Evolutionary conservation across 2,329 filamentous ascomycete species (phyloP).

Genomic region (Aspergillus pseudoglaucus): DNA sequence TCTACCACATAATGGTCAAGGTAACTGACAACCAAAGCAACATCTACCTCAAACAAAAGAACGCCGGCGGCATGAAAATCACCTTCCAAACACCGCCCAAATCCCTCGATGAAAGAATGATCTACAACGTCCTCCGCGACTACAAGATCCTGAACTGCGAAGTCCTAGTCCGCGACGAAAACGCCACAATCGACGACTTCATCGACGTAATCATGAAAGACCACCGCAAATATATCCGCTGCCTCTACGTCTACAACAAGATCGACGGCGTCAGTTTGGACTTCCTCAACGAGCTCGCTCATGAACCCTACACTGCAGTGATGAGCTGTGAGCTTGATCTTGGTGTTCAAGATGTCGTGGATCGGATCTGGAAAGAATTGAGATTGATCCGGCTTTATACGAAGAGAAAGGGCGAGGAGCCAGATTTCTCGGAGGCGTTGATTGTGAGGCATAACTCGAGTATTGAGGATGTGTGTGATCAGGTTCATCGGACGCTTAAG

Average conservation of each 20-base stretch:
- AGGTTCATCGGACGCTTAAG: constrained; percentile 88
- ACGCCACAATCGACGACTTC: constrained; percentile 91
- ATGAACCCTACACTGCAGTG: constrained; percentile 88
- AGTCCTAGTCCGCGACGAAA: constrained; percentile 88
- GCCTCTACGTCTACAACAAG: constrained; percentile 99
- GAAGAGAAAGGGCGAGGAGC: constrained; percentile 86
- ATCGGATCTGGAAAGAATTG: constrained; percentile 90
- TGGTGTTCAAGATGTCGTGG: constrained; percentile 87
- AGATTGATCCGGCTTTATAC: constrained; percentile 89
- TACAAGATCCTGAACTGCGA: constrained; percentile 99
- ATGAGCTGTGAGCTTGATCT: constrained; percentile 97
- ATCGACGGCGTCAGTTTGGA: constrained; percentile 92
- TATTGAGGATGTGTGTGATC: constrained; percentile 95
- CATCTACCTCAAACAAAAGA: constrained; percentile 94
- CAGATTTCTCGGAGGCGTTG: constrained; percentile 81
- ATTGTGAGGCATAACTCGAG: constrained; percentile 84
- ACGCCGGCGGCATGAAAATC: constrained; percentile 97
- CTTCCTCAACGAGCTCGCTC: constrained; percentile 83
- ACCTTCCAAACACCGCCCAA: constrained; percentile 89
- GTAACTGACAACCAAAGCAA: constrained; percentile 52
- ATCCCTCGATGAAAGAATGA: constrained; percentile 91
- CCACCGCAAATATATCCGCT: constrained; percentile 92
- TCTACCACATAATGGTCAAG: too few species aligned
- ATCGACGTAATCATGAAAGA: constrained; percentile 99
- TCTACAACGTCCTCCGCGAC: constrained; percentile 94